Conservation (phyloP, 1,284 basidiomycete species). For the Polyporus tsugae region DNA sequence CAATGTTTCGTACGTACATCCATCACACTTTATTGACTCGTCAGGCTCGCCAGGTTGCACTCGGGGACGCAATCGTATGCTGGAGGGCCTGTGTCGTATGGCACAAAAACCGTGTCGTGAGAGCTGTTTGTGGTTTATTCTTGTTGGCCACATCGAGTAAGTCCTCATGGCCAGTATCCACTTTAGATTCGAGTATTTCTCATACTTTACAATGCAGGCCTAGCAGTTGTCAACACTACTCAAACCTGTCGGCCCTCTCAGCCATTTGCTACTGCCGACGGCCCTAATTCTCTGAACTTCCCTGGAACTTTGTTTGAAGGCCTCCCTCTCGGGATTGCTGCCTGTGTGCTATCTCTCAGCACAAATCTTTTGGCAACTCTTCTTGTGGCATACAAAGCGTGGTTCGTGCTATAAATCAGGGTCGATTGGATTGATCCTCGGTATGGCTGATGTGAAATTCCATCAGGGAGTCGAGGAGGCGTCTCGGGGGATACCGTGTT, state of each 20-base stretch:
- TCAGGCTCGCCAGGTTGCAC: background rate
- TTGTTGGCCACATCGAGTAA: background rate
- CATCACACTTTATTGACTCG: background rate
- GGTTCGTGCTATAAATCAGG: background rate
- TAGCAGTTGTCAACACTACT: background rate
- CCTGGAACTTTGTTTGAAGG: background rate
- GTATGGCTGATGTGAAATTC: background rate
- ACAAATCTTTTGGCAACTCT: background rate
- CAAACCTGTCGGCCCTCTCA: background rate
- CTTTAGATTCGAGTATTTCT: background rate
- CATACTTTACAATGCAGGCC: background rate
- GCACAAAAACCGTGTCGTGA: background rate
- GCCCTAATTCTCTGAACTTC: background rate
- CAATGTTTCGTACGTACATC: too few species aligned
- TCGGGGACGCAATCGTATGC: constrained; percentile 6
- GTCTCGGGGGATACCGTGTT: background rate
- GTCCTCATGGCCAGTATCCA: background rate
- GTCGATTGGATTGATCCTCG: background rate
- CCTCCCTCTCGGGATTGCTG: background rate
- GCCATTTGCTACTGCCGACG: background rate
- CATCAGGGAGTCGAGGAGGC: background rate
- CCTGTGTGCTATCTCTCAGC: background rate
- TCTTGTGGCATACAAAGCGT: background rate
- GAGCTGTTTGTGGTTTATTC: background rate
- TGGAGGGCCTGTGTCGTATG: constrained; percentile 8